These are phyloP conservation scores for Podaxis sp. DNA, from an alignment of 768 basidiomycete species.

Conservation along the genomic window DNA sequence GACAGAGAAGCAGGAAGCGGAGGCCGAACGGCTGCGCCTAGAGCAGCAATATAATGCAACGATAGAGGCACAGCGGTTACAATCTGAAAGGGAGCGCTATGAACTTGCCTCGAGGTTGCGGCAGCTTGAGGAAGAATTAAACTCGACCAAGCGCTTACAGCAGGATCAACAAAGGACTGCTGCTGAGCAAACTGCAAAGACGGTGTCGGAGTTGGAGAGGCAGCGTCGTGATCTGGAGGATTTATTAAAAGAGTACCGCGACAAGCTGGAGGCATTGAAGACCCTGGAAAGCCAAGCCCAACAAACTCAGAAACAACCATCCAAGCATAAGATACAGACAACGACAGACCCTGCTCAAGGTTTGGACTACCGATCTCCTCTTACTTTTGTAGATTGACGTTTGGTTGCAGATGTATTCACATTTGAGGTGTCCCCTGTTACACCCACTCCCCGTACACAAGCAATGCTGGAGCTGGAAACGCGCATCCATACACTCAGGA, in stretches of 20 bases:
- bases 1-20: conserved; percentile 22
- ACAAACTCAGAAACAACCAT: neutral
- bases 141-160: conserved; percentile 19
- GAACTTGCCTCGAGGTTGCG: conserved; percentile 5
- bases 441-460: conserved; percentile 30
- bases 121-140: conserved; percentile 15
- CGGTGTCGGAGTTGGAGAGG: conserved; percentile 11
- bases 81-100: conserved; percentile 20
- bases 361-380: conserved; percentile 6
- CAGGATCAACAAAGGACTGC: conserved; percentile 19
- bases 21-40: conserved; percentile 20
- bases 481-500: conserved; percentile 53
- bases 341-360: conserved; percentile 10
- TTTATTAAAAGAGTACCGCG: conserved; percentile 6
- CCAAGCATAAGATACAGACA: neutral
- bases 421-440: conserved; percentile 33
- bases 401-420: conserved; percentile 57
- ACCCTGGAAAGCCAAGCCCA: neutral
- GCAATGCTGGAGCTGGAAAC: conserved; percentile 46
- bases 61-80: conserved; percentile 24
- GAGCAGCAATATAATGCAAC: conserved; percentile 20
- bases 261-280: conserved; percentile 4
- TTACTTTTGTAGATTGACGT: neutral
- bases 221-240: conserved; percentile 12
- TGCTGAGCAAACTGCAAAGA: conserved; percentile 11